These are phyloP conservation scores for Isatis lusitanica DNA, from an alignment of 441 rosid species.

Conservation along the genomic window DNA sequence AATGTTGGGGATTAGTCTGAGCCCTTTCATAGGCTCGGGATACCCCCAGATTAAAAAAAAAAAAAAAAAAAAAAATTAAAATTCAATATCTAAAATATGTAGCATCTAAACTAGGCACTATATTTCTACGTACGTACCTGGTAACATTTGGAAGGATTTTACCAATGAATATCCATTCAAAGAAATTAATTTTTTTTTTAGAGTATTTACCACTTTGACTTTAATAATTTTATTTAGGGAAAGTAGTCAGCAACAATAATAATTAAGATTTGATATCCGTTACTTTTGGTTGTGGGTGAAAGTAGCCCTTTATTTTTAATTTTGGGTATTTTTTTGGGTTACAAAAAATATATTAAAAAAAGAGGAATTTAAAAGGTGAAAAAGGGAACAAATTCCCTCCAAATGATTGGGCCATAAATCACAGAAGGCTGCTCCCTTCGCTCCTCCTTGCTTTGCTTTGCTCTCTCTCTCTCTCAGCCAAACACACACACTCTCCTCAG, in stretches of 20 bases:
- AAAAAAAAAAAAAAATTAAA: too few species aligned
- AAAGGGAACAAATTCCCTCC: conserved; percentile 63
- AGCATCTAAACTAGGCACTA: too few species aligned
- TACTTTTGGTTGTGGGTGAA: conserved; percentile 13
- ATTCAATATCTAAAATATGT: too few species aligned
- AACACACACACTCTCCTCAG: neutral
- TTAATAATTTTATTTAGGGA: neutral
- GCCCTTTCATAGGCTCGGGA: too few species aligned
- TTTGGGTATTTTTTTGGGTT: neutral
- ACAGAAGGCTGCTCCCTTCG: conserved; percentile 24
- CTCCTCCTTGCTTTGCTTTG: neutral
- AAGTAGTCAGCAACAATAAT: conserved; percentile 10
- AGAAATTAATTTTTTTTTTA: too few species aligned
- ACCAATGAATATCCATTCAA: too few species aligned
- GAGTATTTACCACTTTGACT: too few species aligned
- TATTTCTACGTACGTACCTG: too few species aligned
- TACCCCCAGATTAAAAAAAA: too few species aligned
- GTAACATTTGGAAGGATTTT: too few species aligned
- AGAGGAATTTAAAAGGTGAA: conserved; percentile 29
- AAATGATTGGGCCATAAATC: conserved; percentile 52
- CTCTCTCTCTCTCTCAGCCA: neutral
- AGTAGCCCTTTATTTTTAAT: neutral
- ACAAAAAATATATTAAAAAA: neutral
- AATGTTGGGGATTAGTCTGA: too few species aligned
- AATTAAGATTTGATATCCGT: conserved; percentile 5